These are phyloP conservation scores for Coemansia asiatica DNA, from an alignment of 192 early-diverging fungal species.

Conservation along the genomic window DNA sequence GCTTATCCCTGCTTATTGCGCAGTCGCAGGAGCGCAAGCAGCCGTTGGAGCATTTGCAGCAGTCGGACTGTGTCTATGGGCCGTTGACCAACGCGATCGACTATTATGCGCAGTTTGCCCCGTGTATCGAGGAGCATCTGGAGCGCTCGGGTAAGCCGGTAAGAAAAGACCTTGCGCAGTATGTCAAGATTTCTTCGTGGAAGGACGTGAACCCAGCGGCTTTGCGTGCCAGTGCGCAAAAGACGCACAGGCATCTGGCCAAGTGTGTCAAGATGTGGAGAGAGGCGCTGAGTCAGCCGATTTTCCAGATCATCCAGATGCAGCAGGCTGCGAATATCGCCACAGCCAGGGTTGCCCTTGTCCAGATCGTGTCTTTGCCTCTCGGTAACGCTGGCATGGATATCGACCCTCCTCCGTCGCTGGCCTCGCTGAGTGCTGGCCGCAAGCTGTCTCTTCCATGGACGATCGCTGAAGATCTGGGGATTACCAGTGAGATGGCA, in stretches of 20 bases:
- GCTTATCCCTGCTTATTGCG: conserved; percentile 13
- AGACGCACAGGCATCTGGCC: conserved; percentile 87
- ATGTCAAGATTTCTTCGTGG: conserved; percentile 95
- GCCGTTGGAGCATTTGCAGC: conserved; percentile 3
- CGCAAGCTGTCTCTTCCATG: background rate
- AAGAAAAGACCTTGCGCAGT: conserved; percentile 85
- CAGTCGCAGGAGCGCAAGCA: background rate
- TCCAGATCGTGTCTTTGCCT: conserved; percentile 22
- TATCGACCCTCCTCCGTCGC: background rate
- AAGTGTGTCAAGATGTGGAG: conserved; percentile 89
- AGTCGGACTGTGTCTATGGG: conserved; percentile 26
- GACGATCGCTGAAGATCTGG: background rate
- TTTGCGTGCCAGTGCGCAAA: conserved; percentile 81
- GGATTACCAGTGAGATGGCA: conserved; percentile 5
- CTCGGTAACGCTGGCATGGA: conserved; percentile 29
- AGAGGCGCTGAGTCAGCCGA: conserved; percentile 71
- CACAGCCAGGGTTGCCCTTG: conserved; percentile 22
- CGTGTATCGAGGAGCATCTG: conserved; percentile 60
- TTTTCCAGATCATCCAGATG: conserved; percentile 57
- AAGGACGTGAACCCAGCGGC: conserved; percentile 96
- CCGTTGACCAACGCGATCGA: conserved; percentile 64
- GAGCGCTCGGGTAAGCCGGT: conserved; percentile 68
- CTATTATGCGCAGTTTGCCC: conserved; percentile 80
- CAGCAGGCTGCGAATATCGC: conserved; percentile 22
- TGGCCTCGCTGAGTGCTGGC: background rate